phyloP scores from a whole-genome alignment of 352 stramenopile genomes.

The Achlya hypogyna region DNA sequence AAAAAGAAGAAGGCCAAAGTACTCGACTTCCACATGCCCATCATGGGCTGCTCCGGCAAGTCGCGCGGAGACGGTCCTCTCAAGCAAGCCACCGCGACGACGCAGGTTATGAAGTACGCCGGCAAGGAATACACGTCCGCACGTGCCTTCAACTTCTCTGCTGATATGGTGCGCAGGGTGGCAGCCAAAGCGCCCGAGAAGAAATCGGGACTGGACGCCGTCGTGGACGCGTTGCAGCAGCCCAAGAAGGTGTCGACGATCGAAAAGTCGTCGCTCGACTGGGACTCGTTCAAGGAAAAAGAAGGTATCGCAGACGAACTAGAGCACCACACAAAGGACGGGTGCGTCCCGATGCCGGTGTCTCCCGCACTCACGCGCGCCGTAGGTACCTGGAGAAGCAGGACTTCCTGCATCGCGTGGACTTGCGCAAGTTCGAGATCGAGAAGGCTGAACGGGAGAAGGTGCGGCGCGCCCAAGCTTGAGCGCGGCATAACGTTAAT shows the following conservation, averaged over 20 bases:
- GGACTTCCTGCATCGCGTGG: conserved; percentile 89
- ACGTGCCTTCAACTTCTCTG: not conserved
- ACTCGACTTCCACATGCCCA: conserved; percentile 54
- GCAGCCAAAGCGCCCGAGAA: conserved; percentile 23
- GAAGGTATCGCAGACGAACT: conserved; percentile 89
- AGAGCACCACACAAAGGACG: conserved; percentile 88
- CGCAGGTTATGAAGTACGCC: conserved; percentile 76
- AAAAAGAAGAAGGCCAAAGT: conserved; percentile 56
- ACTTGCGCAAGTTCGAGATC: conserved; percentile 83
- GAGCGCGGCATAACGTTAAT: too few relatives aligned
- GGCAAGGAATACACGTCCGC: conserved; percentile 69
- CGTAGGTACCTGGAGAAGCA: conserved; percentile 90
- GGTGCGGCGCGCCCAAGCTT: conserved; percentile 5
- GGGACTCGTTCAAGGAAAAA: conserved; percentile 92
- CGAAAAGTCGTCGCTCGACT: conserved; percentile 92
- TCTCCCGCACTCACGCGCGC: not conserved
- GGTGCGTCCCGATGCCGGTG: conserved; percentile 32
- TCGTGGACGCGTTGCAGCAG: conserved; percentile 78
- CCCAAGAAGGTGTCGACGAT: conserved; percentile 91
- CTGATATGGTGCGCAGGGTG: conserved; percentile 22
- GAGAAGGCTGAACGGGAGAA: conserved; percentile 82
- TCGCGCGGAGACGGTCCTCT: conserved; percentile 26
- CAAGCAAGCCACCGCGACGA: conserved; percentile 28
- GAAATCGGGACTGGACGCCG: conserved; percentile 56
- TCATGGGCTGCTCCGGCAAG: conserved; percentile 61